Conservation (phyloP, 352 stramenopile genomes). For the Thraustochytrium striatum region DNA sequence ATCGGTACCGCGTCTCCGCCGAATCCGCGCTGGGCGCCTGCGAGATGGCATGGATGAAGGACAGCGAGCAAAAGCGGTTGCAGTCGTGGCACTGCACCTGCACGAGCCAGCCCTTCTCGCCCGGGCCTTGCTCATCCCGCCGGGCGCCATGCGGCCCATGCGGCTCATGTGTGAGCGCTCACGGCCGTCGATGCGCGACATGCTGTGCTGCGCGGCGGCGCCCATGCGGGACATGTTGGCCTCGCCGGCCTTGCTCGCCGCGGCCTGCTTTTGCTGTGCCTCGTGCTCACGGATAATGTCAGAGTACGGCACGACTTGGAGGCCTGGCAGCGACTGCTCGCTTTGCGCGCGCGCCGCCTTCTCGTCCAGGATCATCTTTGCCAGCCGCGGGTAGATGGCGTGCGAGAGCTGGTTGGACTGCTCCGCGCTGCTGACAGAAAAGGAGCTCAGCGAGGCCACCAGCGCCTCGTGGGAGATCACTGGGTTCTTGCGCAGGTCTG, state of each 20-base stretch:
- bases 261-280: background rate
- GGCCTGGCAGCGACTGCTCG: background rate
- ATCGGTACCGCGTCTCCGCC: too few species aligned
- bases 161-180: background rate
- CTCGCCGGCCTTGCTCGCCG: background rate
- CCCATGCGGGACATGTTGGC: background rate
- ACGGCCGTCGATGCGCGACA: too few species aligned
- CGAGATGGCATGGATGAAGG: background rate
- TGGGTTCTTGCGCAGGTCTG: conserved; percentile 72
- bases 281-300: background rate
- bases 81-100: background rate
- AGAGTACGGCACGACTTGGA: background rate
- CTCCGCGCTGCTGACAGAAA: too few species aligned
- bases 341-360: background rate
- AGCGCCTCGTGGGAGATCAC: conserved; percentile 78
- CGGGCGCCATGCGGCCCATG: background rate
- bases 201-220: background rate
- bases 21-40: background rate
- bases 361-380: background rate
- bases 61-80: background rate
- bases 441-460: conserved; percentile 68
- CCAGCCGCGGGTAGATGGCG: conserved; percentile 1
- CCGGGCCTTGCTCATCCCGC: background rate
- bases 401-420: conserved; percentile 62
- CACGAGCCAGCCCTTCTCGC: background rate